These are phyloP conservation scores for Penicillium sp. DNA, from an alignment of 2,329 filamentous ascomycete species.

Conservation along the genomic window DNA sequence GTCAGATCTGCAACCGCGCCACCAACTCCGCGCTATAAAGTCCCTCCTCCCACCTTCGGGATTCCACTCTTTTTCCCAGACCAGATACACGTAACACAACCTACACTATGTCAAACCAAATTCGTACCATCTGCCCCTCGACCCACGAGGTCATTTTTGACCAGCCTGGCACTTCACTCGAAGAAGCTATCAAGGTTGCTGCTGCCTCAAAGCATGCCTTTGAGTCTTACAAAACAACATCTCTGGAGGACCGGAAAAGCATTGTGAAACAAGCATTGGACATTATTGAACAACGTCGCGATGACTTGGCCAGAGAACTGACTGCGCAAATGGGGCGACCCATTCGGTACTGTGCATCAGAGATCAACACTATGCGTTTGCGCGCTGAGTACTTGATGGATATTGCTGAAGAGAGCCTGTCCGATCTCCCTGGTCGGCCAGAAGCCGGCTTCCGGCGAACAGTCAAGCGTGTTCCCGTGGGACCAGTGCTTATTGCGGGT, in stretches of 20 bases:
- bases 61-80: not conserved
- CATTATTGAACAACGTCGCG: constrained; percentile 65
- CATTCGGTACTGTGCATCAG: constrained; percentile 77
- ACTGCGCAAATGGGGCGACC: constrained; percentile 91
- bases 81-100: not conserved
- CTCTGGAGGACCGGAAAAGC: constrained; percentile 69
- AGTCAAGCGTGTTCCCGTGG: constrained; percentile 81
- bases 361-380: constrained; percentile 78
- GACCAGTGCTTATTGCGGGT: constrained; percentile 81
- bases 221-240: constrained; percentile 64
- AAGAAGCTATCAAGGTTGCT: constrained; percentile 26
- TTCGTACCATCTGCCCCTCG: constrained; percentile 75
- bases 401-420: constrained; percentile 73
- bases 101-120: constrained; percentile 27
- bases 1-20: constrained; percentile 5
- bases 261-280: constrained; percentile 78
- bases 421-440: constrained; percentile 74
- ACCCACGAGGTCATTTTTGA: constrained; percentile 82
- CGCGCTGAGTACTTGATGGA: constrained; percentile 80
- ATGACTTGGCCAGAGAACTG: constrained; percentile 76
- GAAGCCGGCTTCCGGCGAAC: constrained; percentile 86
- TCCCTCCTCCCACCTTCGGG: constrained; percentile 4
- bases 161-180: constrained; percentile 62
- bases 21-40: constrained; percentile 10
- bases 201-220: constrained; percentile 32